Conservation (phyloP, 2,329 filamentous ascomycete genomes). For the Colletotrichum abscissum region DNA sequence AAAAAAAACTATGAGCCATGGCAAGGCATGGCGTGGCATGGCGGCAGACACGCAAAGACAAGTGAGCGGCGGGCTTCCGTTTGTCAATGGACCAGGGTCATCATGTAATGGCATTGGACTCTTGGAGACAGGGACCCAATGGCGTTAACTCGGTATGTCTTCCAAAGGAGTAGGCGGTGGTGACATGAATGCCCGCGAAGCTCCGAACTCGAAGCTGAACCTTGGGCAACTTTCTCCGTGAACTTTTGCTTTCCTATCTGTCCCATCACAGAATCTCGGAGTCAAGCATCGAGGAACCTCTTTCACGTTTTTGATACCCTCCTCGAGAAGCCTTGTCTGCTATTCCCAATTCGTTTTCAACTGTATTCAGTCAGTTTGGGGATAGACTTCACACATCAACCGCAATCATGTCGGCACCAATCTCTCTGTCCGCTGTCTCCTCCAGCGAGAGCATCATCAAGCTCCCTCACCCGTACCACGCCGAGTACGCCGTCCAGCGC, state of each 20-base stretch:
- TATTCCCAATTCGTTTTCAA: neutral
- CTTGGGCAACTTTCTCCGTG: neutral
- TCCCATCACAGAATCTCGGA: neutral
- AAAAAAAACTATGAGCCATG: constrained; percentile 5
- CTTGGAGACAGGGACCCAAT: neutral
- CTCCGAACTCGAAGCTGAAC: constrained; percentile 23
- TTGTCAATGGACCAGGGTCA: neutral
- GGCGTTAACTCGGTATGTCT: constrained; percentile 22
- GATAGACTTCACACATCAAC: neutral
- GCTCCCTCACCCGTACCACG: constrained; percentile 62
- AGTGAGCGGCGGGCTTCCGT: constrained; percentile 1
- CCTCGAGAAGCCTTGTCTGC: neutral
- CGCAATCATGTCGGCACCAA: constrained; percentile 40
- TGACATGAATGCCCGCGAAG: constrained; percentile 20
- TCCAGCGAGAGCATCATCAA: constrained; percentile 54
- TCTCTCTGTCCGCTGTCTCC: constrained; percentile 42
- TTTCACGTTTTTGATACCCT: neutral
- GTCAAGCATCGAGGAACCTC: neutral
- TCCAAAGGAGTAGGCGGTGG: constrained; percentile 30
- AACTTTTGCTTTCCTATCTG: neutral
- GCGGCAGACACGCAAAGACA: neutral
- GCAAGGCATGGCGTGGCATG: constrained; percentile 4
- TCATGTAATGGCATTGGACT: neutral
- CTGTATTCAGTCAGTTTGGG: neutral
- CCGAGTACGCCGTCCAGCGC: constrained; percentile 55